Base-by-base conservation (phyloP, 495 filamentous ascomycete genomes). In the Clohesyomyces aquaticus region DNA sequence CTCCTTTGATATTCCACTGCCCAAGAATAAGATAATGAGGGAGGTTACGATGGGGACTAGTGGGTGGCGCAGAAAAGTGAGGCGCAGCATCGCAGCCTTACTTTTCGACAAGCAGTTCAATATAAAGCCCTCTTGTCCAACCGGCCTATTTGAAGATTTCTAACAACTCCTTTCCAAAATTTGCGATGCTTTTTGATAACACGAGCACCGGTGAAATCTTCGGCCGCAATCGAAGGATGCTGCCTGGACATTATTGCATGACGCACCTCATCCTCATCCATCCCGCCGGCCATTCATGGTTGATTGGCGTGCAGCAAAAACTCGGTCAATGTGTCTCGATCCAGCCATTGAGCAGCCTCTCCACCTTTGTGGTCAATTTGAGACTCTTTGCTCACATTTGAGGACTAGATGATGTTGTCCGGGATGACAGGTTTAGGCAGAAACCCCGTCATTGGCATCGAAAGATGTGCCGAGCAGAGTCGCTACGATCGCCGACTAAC, bases 71-170 rank as follows among this genome's bases (percentile, higher is more conserved):
- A 26, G 35, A 11, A 59, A 55, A 67, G 59, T 67, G 65, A 67
- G 65, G 65, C 58, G 59, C 65, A 67, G 65, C 65, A 58, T 50
- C 58, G 59, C 65, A 67, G 65, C 65, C 65, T 50, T 59, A 18
- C 27, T 45, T 56, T 41, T 25, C 35, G 32, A 6, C 25, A 8
- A 32, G 18, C n/a, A 35, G 14, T 53, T 22, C 32, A 38, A 54
- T 65, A 57, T 65, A 47, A 51, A 54, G n/a, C 19, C 38, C 41
- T 8, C 18, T 53, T 11, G 18, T 21, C 28, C n/a, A n/a, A n/a
- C n/a, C n/a, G n/a, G n/a, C n/a, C n/a, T n/a, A n/a, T n/a, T n/a
- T n/a, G n/a, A n/a, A n/a, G n/a, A n/a, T n/a, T n/a, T n/a, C n/a
- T n/a, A n/a, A n/a, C n/a, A n/a, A n/a, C n/a, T n/a, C n/a, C n/a